Base-by-base conservation (phyloP, 495 filamentous ascomycete species). In the Xylaria nigripes region DNA sequence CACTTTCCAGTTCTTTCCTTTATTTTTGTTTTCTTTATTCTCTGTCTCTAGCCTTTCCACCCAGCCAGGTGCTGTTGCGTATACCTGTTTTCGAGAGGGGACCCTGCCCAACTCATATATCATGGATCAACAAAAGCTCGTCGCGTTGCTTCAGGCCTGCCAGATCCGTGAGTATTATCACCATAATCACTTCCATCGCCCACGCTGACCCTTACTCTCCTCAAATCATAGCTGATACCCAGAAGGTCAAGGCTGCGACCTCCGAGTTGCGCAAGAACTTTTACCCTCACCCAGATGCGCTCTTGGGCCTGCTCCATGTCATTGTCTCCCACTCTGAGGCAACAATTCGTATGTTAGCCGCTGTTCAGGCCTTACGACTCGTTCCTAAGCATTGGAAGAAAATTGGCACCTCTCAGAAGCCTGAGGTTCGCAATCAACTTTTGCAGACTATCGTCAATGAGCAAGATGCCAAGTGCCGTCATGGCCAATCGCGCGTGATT, bases 371-470 rank as follows among this genome's bases (percentile, higher is more conserved):
- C 18, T 77, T 88, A 25, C 80, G 84, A 52, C 76, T 94, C 25
- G 87, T 96, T 18, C 70, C 79, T 56, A 95, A 90, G 76, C 90
- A 95, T 71, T 98, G 93, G 93, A 76, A 74, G 42, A 82, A 89
- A 67, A 70, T 75, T 30, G 27, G 67, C 50, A 67, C 67, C 48
- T 64, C 67, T 22, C 72, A 78, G 66, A 96, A 94, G 76, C 76
- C 79, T 34, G 77, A 85, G 50, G 83, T 95, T 34, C 82, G 91
- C 24, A 81, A 89, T 55, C 82, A 87, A 66, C 79, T 98, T 15
- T 81, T 97, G 16, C 79, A 91, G 61, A 81, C 84, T 1, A 89
- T 90, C 10, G 75, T 96, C 63, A 77, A 82, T 55, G 92, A 96
- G 72, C 75, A 83, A 57, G 80, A 80, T 48, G 73, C 78, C 9